Percentiles rank a stretch among this genome's conserved stretches.
Evolutionary conservation across 23 red algal genomes (phyloP).

Genomic region (Gracilaria caudata): DNA sequence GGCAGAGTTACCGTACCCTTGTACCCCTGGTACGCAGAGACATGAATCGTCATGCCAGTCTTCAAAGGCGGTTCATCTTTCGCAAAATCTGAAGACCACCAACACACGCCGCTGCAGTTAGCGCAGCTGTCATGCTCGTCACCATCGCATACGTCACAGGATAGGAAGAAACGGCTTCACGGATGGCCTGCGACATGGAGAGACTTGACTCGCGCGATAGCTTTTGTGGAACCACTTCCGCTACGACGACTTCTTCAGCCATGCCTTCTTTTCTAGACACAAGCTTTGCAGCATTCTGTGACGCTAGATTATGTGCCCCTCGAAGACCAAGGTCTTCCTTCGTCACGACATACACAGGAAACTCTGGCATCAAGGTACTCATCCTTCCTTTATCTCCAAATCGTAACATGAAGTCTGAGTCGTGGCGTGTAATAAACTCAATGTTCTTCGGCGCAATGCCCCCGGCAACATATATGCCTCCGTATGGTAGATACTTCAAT

Average conservation of each 20-base stretch:
- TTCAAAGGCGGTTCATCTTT: constrained; percentile 8
- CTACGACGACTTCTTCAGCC: not conserved
- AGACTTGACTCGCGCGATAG: constrained; percentile 20
- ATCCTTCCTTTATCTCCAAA: constrained; percentile 87
- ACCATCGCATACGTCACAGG: constrained; percentile 62
- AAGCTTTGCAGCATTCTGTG: constrained; percentile 55
- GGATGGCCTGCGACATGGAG: constrained; percentile 40
- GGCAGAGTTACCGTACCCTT: too few relatives aligned
- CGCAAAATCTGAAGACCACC: constrained; percentile 25
- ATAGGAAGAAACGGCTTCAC: constrained; percentile 51
- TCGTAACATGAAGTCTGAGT: constrained; percentile 75
- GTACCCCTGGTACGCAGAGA: too few relatives aligned
- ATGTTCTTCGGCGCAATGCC: constrained; percentile 98
- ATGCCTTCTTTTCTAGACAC: not conserved
- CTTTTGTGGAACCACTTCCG: not conserved
- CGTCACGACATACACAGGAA: constrained; percentile 87
- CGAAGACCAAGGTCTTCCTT: constrained; percentile 95
- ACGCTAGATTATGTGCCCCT: constrained; percentile 89
- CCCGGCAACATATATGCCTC: constrained; percentile 92
- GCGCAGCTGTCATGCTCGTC: constrained; percentile 42
- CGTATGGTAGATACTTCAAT: constrained; percentile 91
- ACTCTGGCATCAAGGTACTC: constrained; percentile 65
- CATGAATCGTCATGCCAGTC: not conserved
- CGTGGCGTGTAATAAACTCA: constrained; percentile 67
- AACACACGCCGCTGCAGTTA: constrained; percentile 52